Evolutionary conservation across 176 grass and related monocot species (phyloP).

Genomic region (Avena insularis): DNA sequence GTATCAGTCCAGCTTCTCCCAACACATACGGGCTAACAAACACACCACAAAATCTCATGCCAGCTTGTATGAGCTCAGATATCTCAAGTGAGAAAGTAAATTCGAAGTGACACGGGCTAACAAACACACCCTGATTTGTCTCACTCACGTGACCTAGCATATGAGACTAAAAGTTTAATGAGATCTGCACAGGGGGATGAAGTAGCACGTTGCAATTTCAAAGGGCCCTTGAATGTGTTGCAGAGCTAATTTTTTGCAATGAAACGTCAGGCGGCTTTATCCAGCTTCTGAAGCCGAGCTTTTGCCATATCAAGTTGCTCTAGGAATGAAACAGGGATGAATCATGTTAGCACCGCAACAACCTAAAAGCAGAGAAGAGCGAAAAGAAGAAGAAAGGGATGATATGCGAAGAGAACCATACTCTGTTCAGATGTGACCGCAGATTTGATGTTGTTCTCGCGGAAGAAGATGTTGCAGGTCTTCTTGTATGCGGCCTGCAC

Average conservation of each 20-base stretch:
- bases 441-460: conserved; percentile 41
- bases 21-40: too few relatives aligned
- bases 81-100: too few relatives aligned
- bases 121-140: background rate
- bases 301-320: conserved; percentile 54
- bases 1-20: too few relatives aligned
- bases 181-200: background rate
- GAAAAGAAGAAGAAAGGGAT: background rate
- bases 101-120: too few relatives aligned
- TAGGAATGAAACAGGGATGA: background rate
- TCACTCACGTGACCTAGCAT: too few relatives aligned
- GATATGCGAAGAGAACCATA: background rate
- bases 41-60: too few relatives aligned
- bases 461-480: conserved; percentile 52
- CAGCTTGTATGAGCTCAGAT: too few relatives aligned
- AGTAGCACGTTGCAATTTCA: background rate
- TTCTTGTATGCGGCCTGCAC: conserved; percentile 49
- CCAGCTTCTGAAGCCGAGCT: conserved; percentile 41
- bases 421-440: conserved; percentile 43
- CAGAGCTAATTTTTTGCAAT: background rate
- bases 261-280: conserved; percentile 36
- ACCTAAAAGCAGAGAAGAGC: background rate
- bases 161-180: too few relatives aligned
- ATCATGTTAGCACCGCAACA: background rate
- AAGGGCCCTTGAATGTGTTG: background rate